Evolutionary conservation across 2,329 filamentous ascomycete species (phyloP).

Genomic region (Pseudogymnoascus sp.): DNA sequence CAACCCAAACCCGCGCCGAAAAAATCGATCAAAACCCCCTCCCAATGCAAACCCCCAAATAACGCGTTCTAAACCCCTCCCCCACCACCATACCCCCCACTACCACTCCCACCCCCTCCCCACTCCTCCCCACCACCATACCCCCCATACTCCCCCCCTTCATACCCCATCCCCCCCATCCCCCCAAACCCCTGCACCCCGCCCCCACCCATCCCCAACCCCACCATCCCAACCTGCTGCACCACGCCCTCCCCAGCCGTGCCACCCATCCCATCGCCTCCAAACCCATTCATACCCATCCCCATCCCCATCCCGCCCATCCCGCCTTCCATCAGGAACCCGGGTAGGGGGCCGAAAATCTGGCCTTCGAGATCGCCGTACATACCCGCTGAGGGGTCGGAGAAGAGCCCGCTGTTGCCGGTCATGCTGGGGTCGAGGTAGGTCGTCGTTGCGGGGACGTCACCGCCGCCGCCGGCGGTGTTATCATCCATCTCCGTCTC

Average conservation of each 20-base stretch:
- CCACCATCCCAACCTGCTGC: neutral
- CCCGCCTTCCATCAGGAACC: constrained; percentile 45
- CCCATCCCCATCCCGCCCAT: neutral
- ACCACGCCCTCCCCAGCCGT: neutral
- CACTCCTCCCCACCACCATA: neutral
- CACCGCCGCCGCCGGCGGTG: neutral
- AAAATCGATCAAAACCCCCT: no score
- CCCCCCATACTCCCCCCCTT: neutral
- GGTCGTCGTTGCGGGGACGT: neutral
- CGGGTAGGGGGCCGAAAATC: constrained; percentile 60
- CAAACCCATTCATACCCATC: neutral
- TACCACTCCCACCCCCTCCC: no score
- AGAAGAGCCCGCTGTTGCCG: neutral
- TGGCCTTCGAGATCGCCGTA: constrained; percentile 64
- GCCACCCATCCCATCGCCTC: neutral
- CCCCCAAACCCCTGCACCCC: no score
- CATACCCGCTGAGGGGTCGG: neutral
- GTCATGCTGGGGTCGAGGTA: neutral
- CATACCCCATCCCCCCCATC: neutral
- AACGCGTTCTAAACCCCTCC: no score
- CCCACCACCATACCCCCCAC: no score
- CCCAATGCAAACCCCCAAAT: no score
- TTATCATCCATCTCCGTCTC: neutral
- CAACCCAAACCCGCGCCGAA: no score
- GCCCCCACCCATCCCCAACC: neutral